These are phyloP conservation scores for Colletotrichum gigasporum DNA, from an alignment of 2,329 filamentous ascomycete species.

Conservation along the genomic window DNA sequence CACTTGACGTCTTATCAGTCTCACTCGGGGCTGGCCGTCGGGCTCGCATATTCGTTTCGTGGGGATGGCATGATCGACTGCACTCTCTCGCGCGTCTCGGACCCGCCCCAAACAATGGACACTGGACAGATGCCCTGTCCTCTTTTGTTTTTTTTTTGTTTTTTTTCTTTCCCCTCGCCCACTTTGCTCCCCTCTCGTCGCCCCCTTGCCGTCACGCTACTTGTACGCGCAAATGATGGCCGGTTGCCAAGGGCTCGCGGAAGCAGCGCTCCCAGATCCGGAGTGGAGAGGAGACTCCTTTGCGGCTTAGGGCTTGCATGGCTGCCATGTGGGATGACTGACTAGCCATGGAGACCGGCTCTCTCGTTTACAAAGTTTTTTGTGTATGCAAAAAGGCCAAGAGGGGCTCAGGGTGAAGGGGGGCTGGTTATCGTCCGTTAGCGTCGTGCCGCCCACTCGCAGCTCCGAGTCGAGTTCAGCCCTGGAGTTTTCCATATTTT, in stretches of 20 bases:
- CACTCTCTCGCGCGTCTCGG: conserved; percentile 3
- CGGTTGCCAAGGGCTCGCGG: conserved; percentile 24
- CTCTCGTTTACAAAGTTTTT: conserved; percentile 3
- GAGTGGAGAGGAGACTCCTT: conserved; percentile 18
- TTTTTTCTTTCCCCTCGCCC: not conserved
- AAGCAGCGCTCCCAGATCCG: conserved; percentile 28
- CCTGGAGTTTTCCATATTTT: not conserved
- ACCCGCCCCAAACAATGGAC: not conserved
- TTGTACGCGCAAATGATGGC: conserved; percentile 18
- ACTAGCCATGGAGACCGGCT: conserved; percentile 12
- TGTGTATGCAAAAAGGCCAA: not conserved
- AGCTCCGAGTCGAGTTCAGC: not conserved
- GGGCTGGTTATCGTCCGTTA: not conserved
- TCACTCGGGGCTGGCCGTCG: not conserved
- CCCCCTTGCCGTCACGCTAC: not conserved
- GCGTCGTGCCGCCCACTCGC: conserved; percentile 2
- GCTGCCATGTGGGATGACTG: conserved; percentile 32
- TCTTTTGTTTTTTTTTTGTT: not conserved
- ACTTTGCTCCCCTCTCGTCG: not conserved
- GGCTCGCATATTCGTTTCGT: not conserved
- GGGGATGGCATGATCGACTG: conserved; percentile 1
- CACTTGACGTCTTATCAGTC: not conserved
- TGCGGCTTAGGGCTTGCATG: conserved; percentile 27
- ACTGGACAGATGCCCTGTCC: not conserved
- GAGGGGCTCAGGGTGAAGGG: not conserved